Evolutionary conservation across 257 asterid genomes (phyloP), one percentile per base, ranked within the genome.

Genomic region (Jacaranda mimosifolia): DNA sequence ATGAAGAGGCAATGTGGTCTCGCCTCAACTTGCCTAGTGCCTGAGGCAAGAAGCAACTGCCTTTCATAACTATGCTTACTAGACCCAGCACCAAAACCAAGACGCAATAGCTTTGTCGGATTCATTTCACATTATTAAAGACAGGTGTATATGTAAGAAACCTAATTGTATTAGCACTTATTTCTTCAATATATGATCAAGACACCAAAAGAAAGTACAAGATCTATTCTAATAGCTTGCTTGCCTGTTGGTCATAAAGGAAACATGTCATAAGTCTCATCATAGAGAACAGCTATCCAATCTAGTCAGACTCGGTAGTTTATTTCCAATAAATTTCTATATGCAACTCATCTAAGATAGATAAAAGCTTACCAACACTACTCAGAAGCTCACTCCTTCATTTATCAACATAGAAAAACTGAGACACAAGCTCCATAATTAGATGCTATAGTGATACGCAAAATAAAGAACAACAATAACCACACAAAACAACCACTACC

Each of bases 161-260:
- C 26, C 53, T 8, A 40, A 13, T 11, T 19, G 17, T 58, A n/a
- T 40, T 66, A 26, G 48, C 21, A 40, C 12, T 32, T 63, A 57
- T 18, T 3, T 80, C 65, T 46, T 60, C 39, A 39, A 17, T 36
- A 57, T 74, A 52, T 56, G 40, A 43, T 18, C 40, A 55, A 59
- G 51, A 17, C 39, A 43, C 51, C 14, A 38, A 53, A 7, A 49
- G 12, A 21, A 21, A 9, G 32, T 19, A 46, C 17, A 17, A 7
- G 17, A 11, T 53, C 63, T 53, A 43, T 70, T 48, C 39, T 5
- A 4, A 51, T 60, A 4, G 36, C 52, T 40, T 76, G 26, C 35
- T 3, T 3, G 32, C 9, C 18, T 11, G 17, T 35, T 42, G 43
- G 32, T 15, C 11, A 56, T 19, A 66, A 40, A 58, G 3, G 58